Base-by-base conservation (phyloP, 768 basidiomycete species). In the Rhizopogon sp. region DNA sequence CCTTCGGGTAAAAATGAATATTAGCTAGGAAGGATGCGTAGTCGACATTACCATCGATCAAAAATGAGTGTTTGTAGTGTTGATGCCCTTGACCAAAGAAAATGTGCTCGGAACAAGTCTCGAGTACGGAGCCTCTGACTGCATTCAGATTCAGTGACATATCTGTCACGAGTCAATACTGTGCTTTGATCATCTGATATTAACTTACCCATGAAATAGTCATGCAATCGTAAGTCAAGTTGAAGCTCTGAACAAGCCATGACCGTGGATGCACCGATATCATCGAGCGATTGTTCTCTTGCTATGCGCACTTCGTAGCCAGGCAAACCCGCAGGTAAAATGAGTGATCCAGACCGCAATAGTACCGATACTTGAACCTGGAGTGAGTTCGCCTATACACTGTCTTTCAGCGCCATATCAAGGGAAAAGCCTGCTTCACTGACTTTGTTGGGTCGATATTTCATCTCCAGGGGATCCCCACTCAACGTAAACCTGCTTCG, bases 391-490 rank as follows among this genome's bases (percentile, higher is more conserved):
- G 84, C 79, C 92, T 96, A 60, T n/a, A 43, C 13, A 31, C 53
- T 17, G 5, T n/a, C 22, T 1, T 44, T 66, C 31, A 66, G 58
- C 25, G 17, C 22, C 3, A 16, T 16, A 16, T 22, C 14, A 16
- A 37, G 42, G 39, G 4, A 41, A 39, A 17, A 42, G 28, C 47
- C 5, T 31, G 49, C 2, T 46, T 39, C 3, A 14, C 75, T 65
- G 62, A 92, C 93, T 72, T 86, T 83, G 44, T 85, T 88, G 44
- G 83, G 81, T 8, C 93, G 79, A 70, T 94, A 92, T 63, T 91
- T 93, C 55, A 81, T 74, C 51, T 80, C 73, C 1, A 96, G 76
- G 0, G 91, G 92, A 70, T 98, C 95, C 5, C 94, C 95, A 13
- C 85, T 74, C 10, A 82, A 80, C 1, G 79, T 60, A 1, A 79